phyloP scores from a whole-genome alignment of 1,139 yeast species.

The Suhomyces coccinellae region DNA sequence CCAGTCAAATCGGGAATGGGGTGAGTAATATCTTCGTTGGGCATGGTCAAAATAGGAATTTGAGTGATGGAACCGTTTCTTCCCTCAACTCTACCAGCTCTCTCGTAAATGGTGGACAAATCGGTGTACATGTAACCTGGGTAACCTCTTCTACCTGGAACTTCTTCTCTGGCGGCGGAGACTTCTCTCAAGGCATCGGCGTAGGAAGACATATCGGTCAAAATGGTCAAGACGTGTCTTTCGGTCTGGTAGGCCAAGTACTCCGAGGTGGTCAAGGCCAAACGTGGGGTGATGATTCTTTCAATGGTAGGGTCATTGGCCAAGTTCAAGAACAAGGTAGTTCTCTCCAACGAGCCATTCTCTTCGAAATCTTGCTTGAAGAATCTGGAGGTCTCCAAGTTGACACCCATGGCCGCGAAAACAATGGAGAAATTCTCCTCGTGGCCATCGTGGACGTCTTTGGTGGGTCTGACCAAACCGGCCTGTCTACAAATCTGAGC shows the following conservation, averaged over 20 bases:
- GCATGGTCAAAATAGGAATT: slow-evolving; percentile 98
- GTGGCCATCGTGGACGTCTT: slow-evolving; percentile 99
- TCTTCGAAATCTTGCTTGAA: slow-evolving; percentile 99
- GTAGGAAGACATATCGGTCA: slow-evolving; percentile 98
- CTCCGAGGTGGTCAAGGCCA: slow-evolving; percentile 99
- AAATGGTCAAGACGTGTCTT: slow-evolving; percentile 95
- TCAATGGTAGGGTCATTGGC: slow-evolving; percentile 99
- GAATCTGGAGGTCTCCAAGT: slow-evolving; percentile 86
- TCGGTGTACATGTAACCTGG: slow-evolving; percentile 99
- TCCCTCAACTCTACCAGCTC: slow-evolving; percentile 99
- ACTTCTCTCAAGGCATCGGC: slow-evolving; percentile 99
- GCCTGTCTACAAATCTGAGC: slow-evolving; percentile 99
- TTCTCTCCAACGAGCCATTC: slow-evolving; percentile 97
- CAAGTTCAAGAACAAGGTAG: slow-evolving; percentile 91
- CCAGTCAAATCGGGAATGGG: slow-evolving; percentile 99
- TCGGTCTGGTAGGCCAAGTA: slow-evolving; percentile 98
- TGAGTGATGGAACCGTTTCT: slow-evolving; percentile 99
- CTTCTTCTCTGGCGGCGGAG: slow-evolving; percentile 99
- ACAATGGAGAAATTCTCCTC: slow-evolving; percentile 99
- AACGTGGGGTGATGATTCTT: slow-evolving; percentile 98
- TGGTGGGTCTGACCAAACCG: slow-evolving; percentile 97
- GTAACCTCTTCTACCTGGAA: slow-evolving; percentile 99
- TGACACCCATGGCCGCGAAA: slow-evolving; percentile 98
- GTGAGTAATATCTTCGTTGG: slow-evolving; percentile 98
- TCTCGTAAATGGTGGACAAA: slow-evolving; percentile 96